phyloP scores from a whole-genome alignment of 2,329 filamentous ascomycete genomes.

The Aspergillus sp. region DNA sequence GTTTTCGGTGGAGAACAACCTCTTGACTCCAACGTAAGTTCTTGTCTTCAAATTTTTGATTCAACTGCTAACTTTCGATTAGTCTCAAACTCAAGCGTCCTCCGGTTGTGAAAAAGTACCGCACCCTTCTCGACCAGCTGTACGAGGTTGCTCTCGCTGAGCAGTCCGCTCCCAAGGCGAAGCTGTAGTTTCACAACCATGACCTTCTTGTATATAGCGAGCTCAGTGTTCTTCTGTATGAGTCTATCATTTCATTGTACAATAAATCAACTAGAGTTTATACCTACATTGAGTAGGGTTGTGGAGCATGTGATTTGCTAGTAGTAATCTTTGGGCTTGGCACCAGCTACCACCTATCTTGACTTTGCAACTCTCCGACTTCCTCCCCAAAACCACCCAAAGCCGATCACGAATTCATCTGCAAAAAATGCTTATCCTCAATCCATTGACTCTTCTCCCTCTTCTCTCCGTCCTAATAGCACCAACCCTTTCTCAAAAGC shows the following conservation, averaged over 20 bases:
- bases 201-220: slow-evolving; percentile 9
- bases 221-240: slow-evolving; percentile 14
- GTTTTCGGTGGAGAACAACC: slow-evolving; percentile 90
- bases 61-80: slow-evolving; percentile 24
- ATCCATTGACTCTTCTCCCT: slow-evolving; percentile 16
- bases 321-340: not conserved
- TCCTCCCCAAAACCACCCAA: no score
- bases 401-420: not conserved
- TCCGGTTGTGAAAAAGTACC: slow-evolving; percentile 66
- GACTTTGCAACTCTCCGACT: not conserved
- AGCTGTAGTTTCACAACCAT: slow-evolving; percentile 34
- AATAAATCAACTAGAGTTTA: not conserved
- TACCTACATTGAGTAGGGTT: not conserved
- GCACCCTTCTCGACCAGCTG: slow-evolving; percentile 61
- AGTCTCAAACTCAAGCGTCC: slow-evolving; percentile 75
- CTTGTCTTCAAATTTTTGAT: not conserved
- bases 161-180: slow-evolving; percentile 44
- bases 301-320: not conserved
- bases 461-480: slow-evolving; percentile 26
- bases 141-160: slow-evolving; percentile 60
- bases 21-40: slow-evolving; percentile 60
- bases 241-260: slow-evolving; percentile 13
- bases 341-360: not conserved
- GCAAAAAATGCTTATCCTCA: slow-evolving; percentile 22
- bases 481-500: slow-evolving; percentile 30